Conservation (phyloP, 2,329 filamentous ascomycete species). For the Pseudogymnoascus sp. region DNA sequence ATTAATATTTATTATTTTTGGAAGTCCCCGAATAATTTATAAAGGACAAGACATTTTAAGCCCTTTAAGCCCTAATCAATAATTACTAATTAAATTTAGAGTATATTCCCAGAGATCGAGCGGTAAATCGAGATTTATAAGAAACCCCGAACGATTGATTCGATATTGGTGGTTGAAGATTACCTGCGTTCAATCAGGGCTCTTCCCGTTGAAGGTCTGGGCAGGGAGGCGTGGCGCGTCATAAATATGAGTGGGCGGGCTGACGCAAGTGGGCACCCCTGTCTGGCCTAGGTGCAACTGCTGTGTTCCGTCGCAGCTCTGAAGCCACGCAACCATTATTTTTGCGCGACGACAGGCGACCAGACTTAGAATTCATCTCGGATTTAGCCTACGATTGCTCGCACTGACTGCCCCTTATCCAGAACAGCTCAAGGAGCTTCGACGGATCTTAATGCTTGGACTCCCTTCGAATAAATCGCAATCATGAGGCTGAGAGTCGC, state of each 20-base stretch:
- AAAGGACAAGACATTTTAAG: not conserved
- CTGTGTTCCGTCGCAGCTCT: not conserved
- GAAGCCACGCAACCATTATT: slow-evolving; percentile 9
- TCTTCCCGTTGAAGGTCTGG: slow-evolving; percentile 1
- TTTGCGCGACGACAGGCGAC: not conserved
- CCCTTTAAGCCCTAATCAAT: not conserved
- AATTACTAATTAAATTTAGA: not conserved
- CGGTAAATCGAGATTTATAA: not conserved
- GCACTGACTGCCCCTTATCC: not conserved
- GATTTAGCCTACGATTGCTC: not conserved
- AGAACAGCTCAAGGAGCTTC: slow-evolving; percentile 10
- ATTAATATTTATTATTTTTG: too few relatives aligned
- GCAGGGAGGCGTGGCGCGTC: not conserved
- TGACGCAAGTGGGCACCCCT: slow-evolving; percentile 6
- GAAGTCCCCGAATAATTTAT: not conserved
- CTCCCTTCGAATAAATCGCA: slow-evolving; percentile 17
- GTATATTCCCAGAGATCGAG: not conserved
- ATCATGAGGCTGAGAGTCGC: slow-evolving; percentile 28
- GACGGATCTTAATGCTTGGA: slow-evolving; percentile 26
- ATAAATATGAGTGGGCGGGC: slow-evolving; percentile 2
- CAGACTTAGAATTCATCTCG: not conserved
- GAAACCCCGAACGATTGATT: not conserved
- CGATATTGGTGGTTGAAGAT: not conserved
- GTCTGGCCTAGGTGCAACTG: not conserved
- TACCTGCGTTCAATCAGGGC: not conserved